Evolutionary conservation across 768 basidiomycete genomes (phyloP).

Genomic region (Lyophyllum decastes): DNA sequence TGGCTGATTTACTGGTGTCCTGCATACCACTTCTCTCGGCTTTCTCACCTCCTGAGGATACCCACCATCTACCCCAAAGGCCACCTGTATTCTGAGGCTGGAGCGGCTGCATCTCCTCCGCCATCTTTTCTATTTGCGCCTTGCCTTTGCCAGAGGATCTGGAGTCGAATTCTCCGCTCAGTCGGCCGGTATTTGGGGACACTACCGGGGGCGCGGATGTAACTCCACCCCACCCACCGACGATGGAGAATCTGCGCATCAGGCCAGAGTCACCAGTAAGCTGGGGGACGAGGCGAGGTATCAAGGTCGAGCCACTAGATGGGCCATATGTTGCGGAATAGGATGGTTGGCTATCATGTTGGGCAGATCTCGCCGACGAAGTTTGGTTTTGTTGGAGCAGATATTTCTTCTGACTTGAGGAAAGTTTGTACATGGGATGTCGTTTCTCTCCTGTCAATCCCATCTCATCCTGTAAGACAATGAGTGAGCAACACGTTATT

Average conservation of each 20-base stretch:
- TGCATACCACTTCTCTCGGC: conserved; percentile 29
- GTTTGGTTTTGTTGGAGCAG: conserved; percentile 59
- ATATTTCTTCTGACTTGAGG: conserved; percentile 64
- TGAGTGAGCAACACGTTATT: conserved; percentile 6
- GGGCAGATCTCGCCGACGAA: conserved; percentile 25
- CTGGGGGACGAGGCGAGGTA: conserved; percentile 72
- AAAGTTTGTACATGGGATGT: conserved; percentile 59
- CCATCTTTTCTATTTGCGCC: conserved; percentile 29
- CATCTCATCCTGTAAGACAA: conserved; percentile 59
- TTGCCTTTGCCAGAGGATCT: conserved; percentile 24
- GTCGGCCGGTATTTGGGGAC: conserved; percentile 31
- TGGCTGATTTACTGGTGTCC: conserved; percentile 49
- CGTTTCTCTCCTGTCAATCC: conserved; percentile 74
- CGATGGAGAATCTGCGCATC: conserved; percentile 67
- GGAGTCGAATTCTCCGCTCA: conserved; percentile 39
- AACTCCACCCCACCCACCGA: conserved; percentile 57
- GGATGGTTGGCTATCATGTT: conserved; percentile 30
- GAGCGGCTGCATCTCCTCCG: conserved; percentile 39
- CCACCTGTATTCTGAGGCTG: conserved; percentile 75
- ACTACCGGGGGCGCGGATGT: conserved; percentile 35
- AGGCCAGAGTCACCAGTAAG: conserved; percentile 71
- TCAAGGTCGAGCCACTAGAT: conserved; percentile 52
- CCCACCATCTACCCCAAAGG: conserved; percentile 78
- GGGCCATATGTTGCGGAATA: conserved; percentile 60
- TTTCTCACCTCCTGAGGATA: conserved; percentile 60